Base-by-base conservation (phyloP, 1,139 yeast genomes). In the Suhomyces ambrosiae region DNA sequence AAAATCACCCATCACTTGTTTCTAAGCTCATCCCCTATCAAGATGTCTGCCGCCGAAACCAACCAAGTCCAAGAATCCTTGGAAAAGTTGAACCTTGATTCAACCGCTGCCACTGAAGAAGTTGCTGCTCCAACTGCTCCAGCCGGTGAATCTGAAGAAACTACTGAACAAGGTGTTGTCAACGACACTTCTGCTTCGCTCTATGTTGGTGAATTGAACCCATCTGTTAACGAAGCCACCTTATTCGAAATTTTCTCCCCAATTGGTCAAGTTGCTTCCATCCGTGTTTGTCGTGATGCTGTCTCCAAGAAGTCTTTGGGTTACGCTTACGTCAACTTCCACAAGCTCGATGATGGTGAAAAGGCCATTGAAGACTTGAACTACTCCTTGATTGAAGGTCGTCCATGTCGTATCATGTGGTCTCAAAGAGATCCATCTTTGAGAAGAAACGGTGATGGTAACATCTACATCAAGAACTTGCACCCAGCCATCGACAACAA, bases 341-440 rank as follows among this genome's bases (percentile, higher is more conserved):
- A 86, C 76, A 82, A 84, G 68, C 70, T 79, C 52, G 86, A 78
- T 50, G 97, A 94, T 63, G 98, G 96, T 60, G 92, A 86, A 72
- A 83, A 79, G 62, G 98, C 99, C 50, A 77, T 92, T 65, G 96
- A 89, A 63, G 95, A 89, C 70, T 80, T 94, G 71, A 94, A 92
- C 86, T 92, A 92, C 76, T 72, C 89, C 47, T 82, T 82, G 60
- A 82, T 92, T 71, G 92, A 90, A 71, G 97, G 97, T 61, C 89
- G 86, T 63, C 92, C 97, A 58, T 89, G 97, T 74, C 90, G 99
- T 73, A 92, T 92, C 75, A 94, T 94, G 98, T 90, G 97, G 97
- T 89, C 97, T 53, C 98, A 94, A 78, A 88, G 98, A 74, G 97
- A 92, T 68, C 98, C 98, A 50, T 80, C 96, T 49, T 70, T 84